Percentiles rank a stretch among this genome's conserved stretches.
Conservation (phyloP, 2,329 filamentous ascomycete species). For the Aspergillus sojae region DNA sequence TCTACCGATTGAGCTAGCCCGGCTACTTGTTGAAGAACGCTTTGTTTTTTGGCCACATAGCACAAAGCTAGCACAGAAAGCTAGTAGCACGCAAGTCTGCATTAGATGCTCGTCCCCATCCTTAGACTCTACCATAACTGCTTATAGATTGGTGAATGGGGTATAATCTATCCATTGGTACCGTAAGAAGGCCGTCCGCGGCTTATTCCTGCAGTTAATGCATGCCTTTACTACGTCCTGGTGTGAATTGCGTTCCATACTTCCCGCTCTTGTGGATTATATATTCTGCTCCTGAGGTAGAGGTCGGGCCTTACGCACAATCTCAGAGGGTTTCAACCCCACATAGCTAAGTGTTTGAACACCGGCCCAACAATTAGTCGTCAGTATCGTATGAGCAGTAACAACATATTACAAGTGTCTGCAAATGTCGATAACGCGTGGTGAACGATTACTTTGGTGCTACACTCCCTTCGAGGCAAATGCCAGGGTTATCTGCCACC, state of each 20-base stretch:
- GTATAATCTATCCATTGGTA: background rate
- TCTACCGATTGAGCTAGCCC: conserved; percentile 55
- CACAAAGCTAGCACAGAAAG: accelerated
- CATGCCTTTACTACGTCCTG: background rate
- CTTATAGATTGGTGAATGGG: background rate
- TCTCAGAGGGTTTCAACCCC: no score
- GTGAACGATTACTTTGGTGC: no score
- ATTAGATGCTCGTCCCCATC: background rate
- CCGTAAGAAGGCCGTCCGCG: accelerated
- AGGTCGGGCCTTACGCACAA: no score
- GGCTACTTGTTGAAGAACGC: conserved; percentile 24
- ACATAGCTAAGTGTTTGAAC: no score
- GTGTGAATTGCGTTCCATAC: background rate
- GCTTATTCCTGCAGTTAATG: background rate
- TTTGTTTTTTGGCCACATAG: background rate
- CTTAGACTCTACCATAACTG: background rate
- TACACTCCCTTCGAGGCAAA: no score
- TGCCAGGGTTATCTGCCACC: no score
- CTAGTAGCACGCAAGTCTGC: background rate
- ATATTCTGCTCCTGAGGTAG: no score
- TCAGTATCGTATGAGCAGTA: accelerated
- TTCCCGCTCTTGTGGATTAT: no score
- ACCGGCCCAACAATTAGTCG: no score
- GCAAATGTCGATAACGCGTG: no score
- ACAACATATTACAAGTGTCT: no score